These are phyloP conservation scores for Pythium sp. DNA, from an alignment of 352 stramenopile species.

Conservation along the genomic window DNA sequence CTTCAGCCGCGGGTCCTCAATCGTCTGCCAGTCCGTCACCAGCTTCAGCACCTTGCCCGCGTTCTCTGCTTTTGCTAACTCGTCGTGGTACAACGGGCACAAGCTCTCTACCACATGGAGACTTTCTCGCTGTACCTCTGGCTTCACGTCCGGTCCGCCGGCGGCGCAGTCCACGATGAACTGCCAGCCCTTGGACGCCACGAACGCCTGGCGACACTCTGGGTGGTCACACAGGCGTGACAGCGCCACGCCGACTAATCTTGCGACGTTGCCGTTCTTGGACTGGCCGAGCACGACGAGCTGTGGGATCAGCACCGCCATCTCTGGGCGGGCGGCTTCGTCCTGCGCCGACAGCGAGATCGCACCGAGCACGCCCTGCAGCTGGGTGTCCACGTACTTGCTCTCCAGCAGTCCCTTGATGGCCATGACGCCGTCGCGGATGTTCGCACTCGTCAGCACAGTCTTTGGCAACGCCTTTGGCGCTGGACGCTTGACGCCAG, in stretches of 20 bases:
- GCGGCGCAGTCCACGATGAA: slow-evolving; percentile 79
- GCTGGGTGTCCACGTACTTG: slow-evolving; percentile 74
- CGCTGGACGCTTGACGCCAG: slow-evolving; percentile 64
- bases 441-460: slow-evolving; percentile 38
- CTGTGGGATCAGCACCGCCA: slow-evolving; percentile 66
- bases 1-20: slow-evolving; percentile 81
- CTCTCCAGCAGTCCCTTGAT: slow-evolving; percentile 74
- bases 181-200: slow-evolving; percentile 79
- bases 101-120: slow-evolving; percentile 86
- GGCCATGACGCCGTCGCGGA: slow-evolving; percentile 52
- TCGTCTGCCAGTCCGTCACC: slow-evolving; percentile 78
- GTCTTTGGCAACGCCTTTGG: slow-evolving; percentile 59
- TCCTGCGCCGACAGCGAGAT: slow-evolving; percentile 70
- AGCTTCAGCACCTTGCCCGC: slow-evolving; percentile 58
- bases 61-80: slow-evolving; percentile 65
- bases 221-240: slow-evolving; percentile 81
- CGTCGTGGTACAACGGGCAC: slow-evolving; percentile 78
- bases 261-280: slow-evolving; percentile 51
- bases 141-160: slow-evolving; percentile 51
- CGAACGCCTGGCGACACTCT: slow-evolving; percentile 78
- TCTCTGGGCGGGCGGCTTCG: slow-evolving; percentile 52
- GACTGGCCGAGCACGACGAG: slow-evolving; percentile 66
- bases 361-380: slow-evolving; percentile 76
- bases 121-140: slow-evolving; percentile 81
- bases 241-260: slow-evolving; percentile 70